These are phyloP conservation scores for Fusarium newnesense DNA, from an alignment of 2,329 filamentous ascomycete species.

Conservation along the genomic window DNA sequence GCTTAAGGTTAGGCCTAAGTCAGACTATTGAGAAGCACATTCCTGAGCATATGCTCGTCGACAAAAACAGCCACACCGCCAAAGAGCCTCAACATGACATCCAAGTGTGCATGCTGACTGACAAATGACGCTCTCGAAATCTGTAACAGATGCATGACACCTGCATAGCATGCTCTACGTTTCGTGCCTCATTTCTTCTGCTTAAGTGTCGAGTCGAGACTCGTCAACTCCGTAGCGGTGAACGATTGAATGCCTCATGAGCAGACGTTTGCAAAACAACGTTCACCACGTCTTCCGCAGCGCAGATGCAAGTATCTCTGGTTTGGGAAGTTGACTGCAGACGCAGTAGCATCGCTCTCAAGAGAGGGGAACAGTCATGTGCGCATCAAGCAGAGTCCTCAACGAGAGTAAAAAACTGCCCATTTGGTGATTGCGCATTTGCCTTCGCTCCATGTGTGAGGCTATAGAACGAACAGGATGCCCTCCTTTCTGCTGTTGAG, in stretches of 20 bases:
- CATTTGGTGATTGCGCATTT: conserved; percentile 7
- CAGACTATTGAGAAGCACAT: neutral
- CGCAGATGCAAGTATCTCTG: conserved; percentile 25
- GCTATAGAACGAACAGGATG: conserved; percentile 23
- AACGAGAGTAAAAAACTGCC: conserved; percentile 4
- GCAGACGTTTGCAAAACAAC: neutral
- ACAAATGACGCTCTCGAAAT: conserved; percentile 14
- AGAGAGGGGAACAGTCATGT: neutral
- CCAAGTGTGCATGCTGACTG: neutral
- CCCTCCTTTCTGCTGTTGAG: conserved; percentile 31
- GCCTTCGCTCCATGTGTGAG: conserved; percentile 10
- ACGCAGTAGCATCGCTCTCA: conserved; percentile 9
- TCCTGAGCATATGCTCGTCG: neutral
- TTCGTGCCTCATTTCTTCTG: conserved; percentile 5
- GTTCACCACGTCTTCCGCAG: conserved; percentile 15
- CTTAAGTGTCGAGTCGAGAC: conserved; percentile 7
- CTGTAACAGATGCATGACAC: conserved; percentile 18
- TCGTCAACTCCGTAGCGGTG: conserved; percentile 15
- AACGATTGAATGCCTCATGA: conserved; percentile 1
- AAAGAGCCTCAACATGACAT: conserved; percentile 21
- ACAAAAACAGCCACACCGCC: conserved; percentile 14
- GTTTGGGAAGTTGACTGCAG: conserved; percentile 23
- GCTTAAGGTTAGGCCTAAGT: neutral
- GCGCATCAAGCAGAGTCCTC: conserved; percentile 5
- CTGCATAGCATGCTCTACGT: conserved; percentile 11